Percentiles rank a stretch among this genome's conserved stretches.
These are phyloP conservation scores for Lecanicillium sp. DNA, from an alignment of 2,329 filamentous ascomycete species.

Conservation along the genomic window DNA sequence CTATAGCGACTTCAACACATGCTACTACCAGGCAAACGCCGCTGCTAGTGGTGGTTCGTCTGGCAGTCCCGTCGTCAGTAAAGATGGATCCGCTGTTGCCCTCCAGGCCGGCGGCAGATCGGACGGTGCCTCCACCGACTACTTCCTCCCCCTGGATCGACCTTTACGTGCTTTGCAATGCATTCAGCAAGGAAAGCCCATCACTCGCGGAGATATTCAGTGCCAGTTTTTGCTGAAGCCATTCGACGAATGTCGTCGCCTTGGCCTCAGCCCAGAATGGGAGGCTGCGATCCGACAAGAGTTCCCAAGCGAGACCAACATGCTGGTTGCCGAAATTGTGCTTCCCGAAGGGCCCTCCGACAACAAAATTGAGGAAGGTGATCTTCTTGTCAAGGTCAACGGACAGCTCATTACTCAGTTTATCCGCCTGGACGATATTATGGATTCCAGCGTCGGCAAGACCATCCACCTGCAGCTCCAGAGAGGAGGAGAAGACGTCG, in stretches of 20 bases:
- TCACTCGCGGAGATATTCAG: constrained; percentile 94
- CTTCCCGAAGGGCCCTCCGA: constrained; percentile 85
- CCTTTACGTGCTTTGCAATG: constrained; percentile 81
- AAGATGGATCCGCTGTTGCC: constrained; percentile 85
- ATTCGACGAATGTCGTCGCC: constrained; percentile 89
- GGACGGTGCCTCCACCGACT: constrained; percentile 94
- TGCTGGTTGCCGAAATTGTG: constrained; percentile 94
- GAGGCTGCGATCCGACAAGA: constrained; percentile 75
- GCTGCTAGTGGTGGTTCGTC: constrained; percentile 95
- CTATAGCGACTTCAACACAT: constrained; percentile 92
- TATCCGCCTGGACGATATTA: constrained; percentile 79
- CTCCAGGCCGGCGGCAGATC: constrained; percentile 89
- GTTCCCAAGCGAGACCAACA: constrained; percentile 90
- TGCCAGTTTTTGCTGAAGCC: constrained; percentile 96
- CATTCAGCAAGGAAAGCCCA: constrained; percentile 65
- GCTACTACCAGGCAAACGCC: constrained; percentile 97
- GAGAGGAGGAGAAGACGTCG: constrained; percentile 78
- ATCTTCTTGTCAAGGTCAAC: constrained; percentile 89
- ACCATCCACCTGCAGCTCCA: constrained; percentile 78
- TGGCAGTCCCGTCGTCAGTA: constrained; percentile 95
- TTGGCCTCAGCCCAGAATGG: constrained; percentile 79
- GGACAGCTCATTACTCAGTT: constrained; percentile 90
- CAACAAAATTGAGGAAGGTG: constrained; percentile 83
- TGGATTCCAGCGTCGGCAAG: constrained; percentile 78
- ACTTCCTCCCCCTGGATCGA: constrained; percentile 89